Conservation (phyloP, 257 asterid genomes). For the Gentiana macrophylla region DNA sequence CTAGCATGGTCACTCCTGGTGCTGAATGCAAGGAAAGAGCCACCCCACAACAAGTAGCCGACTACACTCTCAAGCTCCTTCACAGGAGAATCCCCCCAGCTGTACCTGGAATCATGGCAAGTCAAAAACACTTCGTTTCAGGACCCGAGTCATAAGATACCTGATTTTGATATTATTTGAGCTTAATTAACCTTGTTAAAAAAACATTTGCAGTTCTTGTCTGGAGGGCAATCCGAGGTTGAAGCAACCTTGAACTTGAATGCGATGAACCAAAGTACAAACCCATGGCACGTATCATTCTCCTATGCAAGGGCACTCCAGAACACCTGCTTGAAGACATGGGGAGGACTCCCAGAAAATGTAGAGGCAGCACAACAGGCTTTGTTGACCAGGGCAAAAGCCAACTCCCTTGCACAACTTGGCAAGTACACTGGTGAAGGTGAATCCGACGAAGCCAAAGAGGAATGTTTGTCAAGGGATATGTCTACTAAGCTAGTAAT, state of each 20-base stretch:
- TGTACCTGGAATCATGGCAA: constrained; percentile 67
- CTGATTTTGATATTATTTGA: too few relatives aligned
- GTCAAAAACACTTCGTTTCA: neutral
- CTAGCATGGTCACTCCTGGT: constrained; percentile 98
- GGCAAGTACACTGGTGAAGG: constrained; percentile 70
- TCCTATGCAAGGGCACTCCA: constrained; percentile 73
- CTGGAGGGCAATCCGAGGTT: constrained; percentile 80
- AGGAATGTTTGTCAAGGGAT: constrained; percentile 68
- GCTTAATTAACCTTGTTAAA: too few relatives aligned
- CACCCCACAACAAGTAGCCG: constrained; percentile 60
- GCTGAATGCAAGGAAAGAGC: constrained; percentile 73
- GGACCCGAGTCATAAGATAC: too few relatives aligned
- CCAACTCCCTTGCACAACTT: constrained; percentile 74
- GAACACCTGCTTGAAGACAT: constrained; percentile 70
- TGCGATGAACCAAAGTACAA: constrained; percentile 75
- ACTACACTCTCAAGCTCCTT: constrained; percentile 74
- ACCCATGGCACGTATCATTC: constrained; percentile 79
- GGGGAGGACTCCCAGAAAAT: constrained; percentile 66
- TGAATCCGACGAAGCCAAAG: constrained; percentile 69
- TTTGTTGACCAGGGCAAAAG: constrained; percentile 52
- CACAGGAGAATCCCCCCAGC: constrained; percentile 55
- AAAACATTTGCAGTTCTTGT: constrained; percentile 41
- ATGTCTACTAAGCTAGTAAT: constrained; percentile 33
- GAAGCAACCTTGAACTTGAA: constrained; percentile 73
- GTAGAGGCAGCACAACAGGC: constrained; percentile 57